These are phyloP conservation scores for Lyophyllum decastes DNA, from an alignment of 768 basidiomycete genomes.

Conservation along the genomic window DNA sequence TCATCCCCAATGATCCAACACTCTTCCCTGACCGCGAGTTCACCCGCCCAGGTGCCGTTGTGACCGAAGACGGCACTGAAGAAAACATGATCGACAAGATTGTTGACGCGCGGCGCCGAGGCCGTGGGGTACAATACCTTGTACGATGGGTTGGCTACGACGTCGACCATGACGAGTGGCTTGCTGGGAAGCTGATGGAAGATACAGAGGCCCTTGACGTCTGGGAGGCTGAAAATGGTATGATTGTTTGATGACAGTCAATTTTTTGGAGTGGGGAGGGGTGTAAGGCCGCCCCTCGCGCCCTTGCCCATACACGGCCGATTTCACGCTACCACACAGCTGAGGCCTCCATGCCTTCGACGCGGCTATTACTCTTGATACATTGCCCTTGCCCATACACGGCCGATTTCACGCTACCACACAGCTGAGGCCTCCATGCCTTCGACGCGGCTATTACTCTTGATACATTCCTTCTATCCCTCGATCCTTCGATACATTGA, in stretches of 20 bases:
- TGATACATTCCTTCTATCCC: neutral
- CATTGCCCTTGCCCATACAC: neutral
- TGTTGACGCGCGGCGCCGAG: conserved; percentile 21
- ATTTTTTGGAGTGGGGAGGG: conserved; percentile 1
- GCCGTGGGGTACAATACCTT: conserved; percentile 26
- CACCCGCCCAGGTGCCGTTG: conserved; percentile 16
- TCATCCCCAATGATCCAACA: neutral
- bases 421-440: too few relatives aligned
- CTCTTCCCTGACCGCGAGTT: conserved; percentile 29
- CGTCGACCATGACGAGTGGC: conserved; percentile 25
- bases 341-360: neutral
- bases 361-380: neutral
- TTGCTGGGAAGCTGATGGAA: conserved; percentile 19
- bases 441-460: neutral
- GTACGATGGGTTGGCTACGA: conserved; percentile 31
- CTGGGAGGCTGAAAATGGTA: conserved; percentile 10
- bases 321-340: neutral
- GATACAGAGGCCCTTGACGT: conserved; percentile 21
- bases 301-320: neutral
- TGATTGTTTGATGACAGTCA: neutral
- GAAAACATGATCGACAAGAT: conserved; percentile 28
- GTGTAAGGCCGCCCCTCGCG: conserved; percentile 14
- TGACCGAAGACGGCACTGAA: conserved; percentile 23
- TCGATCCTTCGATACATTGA: too few relatives aligned
- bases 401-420: neutral